Base-by-base conservation (phyloP, 106 monocot genomes). In the Ottelia alismoides region DNA sequence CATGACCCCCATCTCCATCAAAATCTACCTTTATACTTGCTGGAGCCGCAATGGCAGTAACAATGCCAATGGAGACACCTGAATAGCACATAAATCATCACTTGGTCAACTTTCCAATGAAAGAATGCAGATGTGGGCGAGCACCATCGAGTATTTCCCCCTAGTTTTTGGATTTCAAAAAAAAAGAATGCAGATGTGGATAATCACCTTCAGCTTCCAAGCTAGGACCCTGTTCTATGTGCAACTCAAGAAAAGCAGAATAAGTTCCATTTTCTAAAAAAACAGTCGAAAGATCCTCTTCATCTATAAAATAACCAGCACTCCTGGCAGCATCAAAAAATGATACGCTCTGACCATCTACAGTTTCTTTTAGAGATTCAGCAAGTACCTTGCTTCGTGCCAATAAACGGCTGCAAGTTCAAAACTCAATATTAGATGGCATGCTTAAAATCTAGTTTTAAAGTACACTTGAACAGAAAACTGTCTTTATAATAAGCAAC, bases 21-120 rank as follows among this genome's bases (percentile, higher is more conserved):
- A 89, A 89, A 27, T 79, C 82, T 10, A 96, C 85, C 53, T 65
- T 82, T 47, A 96, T 85, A 32, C 96, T 96, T 61, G 96, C 96
- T 66, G 96, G 96, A 29, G 96, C 96, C 69, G 96, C 96, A 74
- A 96, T 96, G 11, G 96, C 96, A 67, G 89, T 89, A n/a, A 96
- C 96, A 65, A 96, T 74, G 19, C 96, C 96, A 74, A 96, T 82
- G 1, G 73, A 50, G 56, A 85, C 25, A 55, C 84, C 94, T 94
- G 20, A 11, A 20, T 22, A 51, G 60, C 17, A 22, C n/a, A n/a
- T 24, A 29, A 35, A n/a, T n/a, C n/a, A n/a, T n/a, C n/a, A n/a
- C n/a, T n/a, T n/a, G n/a, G n/a, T n/a, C n/a, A n/a, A n/a, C n/a
- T n/a, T n/a, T n/a, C n/a, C n/a, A n/a, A n/a, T n/a, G n/a, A n/a